Conservation (phyloP, 2,329 filamentous ascomycete species). For the Hirsutella minnesotensis region DNA sequence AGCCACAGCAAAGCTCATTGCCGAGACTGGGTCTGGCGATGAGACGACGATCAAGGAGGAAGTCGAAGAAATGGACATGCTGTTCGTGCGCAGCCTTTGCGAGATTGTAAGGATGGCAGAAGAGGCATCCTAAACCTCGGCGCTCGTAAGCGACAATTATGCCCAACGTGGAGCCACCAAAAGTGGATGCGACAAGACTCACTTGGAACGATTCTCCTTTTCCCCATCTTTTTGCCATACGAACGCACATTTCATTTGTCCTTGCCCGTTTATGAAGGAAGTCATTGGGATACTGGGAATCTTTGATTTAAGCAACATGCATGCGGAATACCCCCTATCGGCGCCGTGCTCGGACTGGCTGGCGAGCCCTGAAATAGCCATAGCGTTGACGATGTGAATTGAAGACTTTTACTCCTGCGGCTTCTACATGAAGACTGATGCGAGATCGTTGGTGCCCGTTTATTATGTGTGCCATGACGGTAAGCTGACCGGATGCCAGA, state of each 20-base stretch:
- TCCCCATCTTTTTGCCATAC: background rate
- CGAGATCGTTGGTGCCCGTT: background rate
- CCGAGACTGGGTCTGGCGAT: constrained; percentile 15
- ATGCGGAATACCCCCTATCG: constrained; percentile 3
- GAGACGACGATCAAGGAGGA: constrained; percentile 19
- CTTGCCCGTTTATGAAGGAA: background rate
- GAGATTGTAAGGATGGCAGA: constrained; percentile 29
- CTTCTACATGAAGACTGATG: background rate
- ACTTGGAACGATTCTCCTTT: background rate
- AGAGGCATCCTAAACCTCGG: constrained; percentile 9
- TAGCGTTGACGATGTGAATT: background rate
- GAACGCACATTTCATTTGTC: background rate
- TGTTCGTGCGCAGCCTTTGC: constrained; percentile 28
- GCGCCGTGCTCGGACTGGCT: background rate
- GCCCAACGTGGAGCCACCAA: background rate
- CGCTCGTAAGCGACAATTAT: background rate
- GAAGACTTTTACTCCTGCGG: background rate
- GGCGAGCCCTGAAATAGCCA: background rate
- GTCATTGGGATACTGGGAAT: background rate
- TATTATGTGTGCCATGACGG: too few relatives aligned
- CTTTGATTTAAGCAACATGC: background rate
- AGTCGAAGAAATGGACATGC: constrained; percentile 19
- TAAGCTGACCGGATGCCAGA: too few relatives aligned
- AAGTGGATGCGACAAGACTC: background rate
- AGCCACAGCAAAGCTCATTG: constrained; percentile 30